Evolutionary conservation across 2,329 filamentous ascomycete genomes (phyloP).

Genomic region (Trichoderma sp.): DNA sequence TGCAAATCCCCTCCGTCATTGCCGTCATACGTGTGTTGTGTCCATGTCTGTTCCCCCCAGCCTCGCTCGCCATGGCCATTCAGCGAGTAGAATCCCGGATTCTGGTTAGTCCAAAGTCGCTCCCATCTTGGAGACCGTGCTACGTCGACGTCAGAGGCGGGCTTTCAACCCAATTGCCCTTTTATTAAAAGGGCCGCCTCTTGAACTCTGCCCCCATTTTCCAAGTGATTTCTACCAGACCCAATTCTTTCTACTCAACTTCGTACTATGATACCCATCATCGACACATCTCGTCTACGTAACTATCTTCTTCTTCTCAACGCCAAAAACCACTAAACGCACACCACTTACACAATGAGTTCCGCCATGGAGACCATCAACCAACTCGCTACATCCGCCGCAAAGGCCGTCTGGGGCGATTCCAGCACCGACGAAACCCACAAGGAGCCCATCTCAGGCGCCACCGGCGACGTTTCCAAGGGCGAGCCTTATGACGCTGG

Average conservation of each 20-base stretch:
- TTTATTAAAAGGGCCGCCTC: neutral
- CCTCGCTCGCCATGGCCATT: neutral
- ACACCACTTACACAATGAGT: neutral
- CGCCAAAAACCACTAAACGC: neutral
- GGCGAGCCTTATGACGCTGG: conserved; percentile 79
- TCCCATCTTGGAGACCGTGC: neutral
- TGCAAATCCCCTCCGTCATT: neutral
- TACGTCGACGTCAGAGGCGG: conserved; percentile 15
- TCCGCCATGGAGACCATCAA: conserved; percentile 64
- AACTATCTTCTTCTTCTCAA: neutral
- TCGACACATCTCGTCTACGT: neutral
- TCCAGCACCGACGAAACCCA: conserved; percentile 35
- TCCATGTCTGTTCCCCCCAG: neutral
- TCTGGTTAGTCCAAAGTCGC: neutral
- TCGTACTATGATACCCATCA: neutral
- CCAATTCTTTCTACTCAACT: neutral
- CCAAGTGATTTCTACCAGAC: neutral
- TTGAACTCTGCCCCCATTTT: neutral
- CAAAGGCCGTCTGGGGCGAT: conserved; percentile 47
- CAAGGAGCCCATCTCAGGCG: conserved; percentile 71
- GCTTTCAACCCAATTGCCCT: neutral
- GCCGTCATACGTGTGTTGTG: neutral
- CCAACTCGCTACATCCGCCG: conserved; percentile 48
- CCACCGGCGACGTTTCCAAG: conserved; percentile 64
- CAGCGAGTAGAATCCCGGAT: neutral